Conservation (phyloP, 352 stramenopile genomes). For the Phytophthora colocasiae region DNA sequence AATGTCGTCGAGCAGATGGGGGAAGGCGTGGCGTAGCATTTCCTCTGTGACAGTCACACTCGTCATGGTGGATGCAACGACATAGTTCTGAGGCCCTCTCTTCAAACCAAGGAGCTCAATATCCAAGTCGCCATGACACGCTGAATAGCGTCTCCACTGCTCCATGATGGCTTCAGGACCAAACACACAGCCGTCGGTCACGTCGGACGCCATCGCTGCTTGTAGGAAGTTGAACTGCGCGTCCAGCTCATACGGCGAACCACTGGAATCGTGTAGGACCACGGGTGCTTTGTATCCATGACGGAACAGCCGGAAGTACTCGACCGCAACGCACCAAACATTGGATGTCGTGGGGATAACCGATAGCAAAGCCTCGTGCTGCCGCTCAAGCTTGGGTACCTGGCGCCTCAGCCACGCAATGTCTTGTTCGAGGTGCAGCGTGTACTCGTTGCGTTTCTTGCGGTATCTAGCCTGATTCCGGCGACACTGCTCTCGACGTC, state of each 20-base stretch:
- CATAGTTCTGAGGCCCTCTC: not conserved
- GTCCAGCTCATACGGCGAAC: not conserved
- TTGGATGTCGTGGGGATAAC: not conserved
- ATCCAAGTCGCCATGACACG: conserved; percentile 18
- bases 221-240: conserved; percentile 1
- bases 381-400: not conserved
- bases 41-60: conserved; percentile 21
- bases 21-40: conserved; percentile 24
- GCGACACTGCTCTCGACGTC: conserved; percentile 9
- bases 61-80: conserved; percentile 6
- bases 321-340: conserved; percentile 6
- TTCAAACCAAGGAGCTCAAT: conserved; percentile 19
- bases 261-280: not conserved
- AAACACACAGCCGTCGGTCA: conserved; percentile 8
- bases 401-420: not conserved
- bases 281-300: not conserved
- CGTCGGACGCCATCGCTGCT: conserved; percentile 10
- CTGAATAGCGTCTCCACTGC: conserved; percentile 24
- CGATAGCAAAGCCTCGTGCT: not conserved
- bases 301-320: conserved; percentile 8
- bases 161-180: conserved; percentile 21
- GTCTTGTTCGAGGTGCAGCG: not conserved
- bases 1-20: conserved; percentile 7
- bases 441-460: not conserved
- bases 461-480: conserved; percentile 11